Base-by-base conservation (phyloP, 2,329 filamentous ascomycete genomes). In the Microdochium bolleyi region DNA sequence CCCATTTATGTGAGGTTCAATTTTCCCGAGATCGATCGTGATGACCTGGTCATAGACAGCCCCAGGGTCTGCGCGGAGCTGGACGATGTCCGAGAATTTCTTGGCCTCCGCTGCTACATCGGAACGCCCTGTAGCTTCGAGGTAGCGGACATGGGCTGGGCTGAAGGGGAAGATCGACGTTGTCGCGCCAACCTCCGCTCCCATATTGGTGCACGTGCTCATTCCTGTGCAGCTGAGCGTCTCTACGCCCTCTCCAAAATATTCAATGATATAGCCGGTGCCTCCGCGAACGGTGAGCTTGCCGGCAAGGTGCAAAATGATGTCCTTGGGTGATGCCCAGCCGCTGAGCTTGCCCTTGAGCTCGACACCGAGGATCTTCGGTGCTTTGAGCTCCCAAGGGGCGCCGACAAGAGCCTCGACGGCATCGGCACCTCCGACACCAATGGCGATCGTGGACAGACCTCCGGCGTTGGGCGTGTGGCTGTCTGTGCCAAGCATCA, bases 401-500 rank as follows among this genome's bases (percentile, higher is more conserved):
- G 92, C 91, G 65, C 95, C 92, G 2, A 96, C 94, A 41, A 99
- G 82, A 8, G 92, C 94, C 73, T 99, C 94, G 2, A 99, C 94
- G 24, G 94, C 94, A 72, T 99, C 94, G 24, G 94, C 94, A 64
- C 94, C 94, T 65, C 94, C 94, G 32, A 99, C 94, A 69, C 94
- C 94, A 67, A 99, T 97, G 9, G 94, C 94, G 63, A 96, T 90
- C 3, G 90, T 92, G 60, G 88, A 91, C 52, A 97, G 76, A 54
- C 94, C 94, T 62, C 94, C 94, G n/a, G 90, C 94, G 66, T 97
- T 99, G 46, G 94, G 94, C 48, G 91, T 96, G 71, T 99, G 94
- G 64, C 89, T 95, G 71, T 99, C 94, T 27, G 94, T 99, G 53
- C 94, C 94, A 41, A 99, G 81, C 91, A 99, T 97, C 92, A 99